Evolutionary conservation across 805 yeast genomes (phyloP), one percentile per base, ranked within the genome.

Genomic region (Kregervanrija fluxuum): DNA sequence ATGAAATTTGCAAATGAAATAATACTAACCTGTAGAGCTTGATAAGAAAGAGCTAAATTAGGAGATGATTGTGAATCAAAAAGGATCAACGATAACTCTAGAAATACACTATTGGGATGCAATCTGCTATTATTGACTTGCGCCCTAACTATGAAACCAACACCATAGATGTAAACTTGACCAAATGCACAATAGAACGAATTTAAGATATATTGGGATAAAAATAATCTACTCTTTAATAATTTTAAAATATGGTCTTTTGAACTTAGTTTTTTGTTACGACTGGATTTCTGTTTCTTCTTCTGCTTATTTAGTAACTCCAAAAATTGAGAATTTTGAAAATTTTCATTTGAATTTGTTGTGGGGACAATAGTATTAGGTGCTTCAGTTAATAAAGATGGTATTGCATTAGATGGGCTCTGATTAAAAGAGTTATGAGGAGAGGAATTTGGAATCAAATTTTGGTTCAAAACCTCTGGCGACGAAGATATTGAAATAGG

Each of bases 1-100:
- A 72, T 51, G 56, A 83, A 84, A 13, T 85, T 80, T 28, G 79
- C 71, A 12, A 82, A 53, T 1, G 91, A 82, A 11, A 83, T 70
- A 1, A 78, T 64, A 1, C 87, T 79, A 0, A 84, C 90, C 56
- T 84, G 90, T 5, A 82, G 44, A 1, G 90, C 87, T 55, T 84
- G 91, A 8, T 70, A 63, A 12, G 76, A 67, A 5, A 74, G 67
- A 1, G 75, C 68, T 0, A 69, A 60, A 11, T 69, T 64, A 10
- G 56, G 54, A 38, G 54, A 52, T 4, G 53, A 47, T 32, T 50
- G 36, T 16, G 32, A 30, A 12, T 6, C 45, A 6, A 35, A 33
- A 35, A 41, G 38, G 10, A 17, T n/a, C 4, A 15, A 11, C 3
- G 41, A 42, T 8, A 46, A 14, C 15, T 49, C 34, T 5, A 41